Evolutionary conservation across 2,329 filamentous ascomycete genomes (phyloP).

Genomic region (Phaeoacremonium minimum): DNA sequence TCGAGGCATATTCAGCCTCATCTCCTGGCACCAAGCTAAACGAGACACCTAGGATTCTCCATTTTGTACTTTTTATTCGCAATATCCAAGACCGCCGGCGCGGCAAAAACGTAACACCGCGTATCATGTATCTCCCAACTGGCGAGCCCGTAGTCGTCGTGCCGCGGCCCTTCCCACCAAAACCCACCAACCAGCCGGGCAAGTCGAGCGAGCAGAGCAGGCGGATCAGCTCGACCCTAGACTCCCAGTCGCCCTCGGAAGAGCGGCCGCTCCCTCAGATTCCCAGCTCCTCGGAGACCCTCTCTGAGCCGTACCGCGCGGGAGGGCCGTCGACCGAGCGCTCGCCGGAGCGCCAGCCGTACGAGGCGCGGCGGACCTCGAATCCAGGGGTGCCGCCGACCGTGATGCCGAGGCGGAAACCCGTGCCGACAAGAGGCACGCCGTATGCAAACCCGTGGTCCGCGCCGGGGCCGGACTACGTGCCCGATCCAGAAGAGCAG

Average conservation of each 20-base stretch:
- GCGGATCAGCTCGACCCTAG: too few relatives aligned
- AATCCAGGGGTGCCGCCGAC: too few relatives aligned
- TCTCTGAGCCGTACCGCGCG: too few relatives aligned
- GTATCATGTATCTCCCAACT: conserved; percentile 16
- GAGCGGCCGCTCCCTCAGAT: too few relatives aligned
- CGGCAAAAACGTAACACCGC: conserved; percentile 9
- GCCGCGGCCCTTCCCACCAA: conserved; percentile 6
- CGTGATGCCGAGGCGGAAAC: conserved; percentile 6
- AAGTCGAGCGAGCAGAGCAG: too few relatives aligned
- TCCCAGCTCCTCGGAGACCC: too few relatives aligned
- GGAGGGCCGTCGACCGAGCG: too few relatives aligned
- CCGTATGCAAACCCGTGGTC: conserved; percentile 7
- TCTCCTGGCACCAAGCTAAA: neutral
- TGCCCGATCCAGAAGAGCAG: conserved; percentile 14
- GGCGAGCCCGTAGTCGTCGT: conserved; percentile 15
- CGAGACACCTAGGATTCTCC: conserved; percentile 10
- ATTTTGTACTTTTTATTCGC: conserved; percentile 19
- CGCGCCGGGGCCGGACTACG: conserved; percentile 12
- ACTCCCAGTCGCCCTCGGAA: too few relatives aligned
- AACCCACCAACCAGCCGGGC: conserved; percentile 9
- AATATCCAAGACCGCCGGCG: conserved; percentile 17
- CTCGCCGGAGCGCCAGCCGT: too few relatives aligned
- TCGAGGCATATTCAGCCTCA: neutral
- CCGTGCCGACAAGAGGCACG: conserved; percentile 1
- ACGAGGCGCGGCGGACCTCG: too few relatives aligned